Evolutionary conservation across 257 asterid genomes (phyloP).

Genomic region (Voacanga thouarsii): DNA sequence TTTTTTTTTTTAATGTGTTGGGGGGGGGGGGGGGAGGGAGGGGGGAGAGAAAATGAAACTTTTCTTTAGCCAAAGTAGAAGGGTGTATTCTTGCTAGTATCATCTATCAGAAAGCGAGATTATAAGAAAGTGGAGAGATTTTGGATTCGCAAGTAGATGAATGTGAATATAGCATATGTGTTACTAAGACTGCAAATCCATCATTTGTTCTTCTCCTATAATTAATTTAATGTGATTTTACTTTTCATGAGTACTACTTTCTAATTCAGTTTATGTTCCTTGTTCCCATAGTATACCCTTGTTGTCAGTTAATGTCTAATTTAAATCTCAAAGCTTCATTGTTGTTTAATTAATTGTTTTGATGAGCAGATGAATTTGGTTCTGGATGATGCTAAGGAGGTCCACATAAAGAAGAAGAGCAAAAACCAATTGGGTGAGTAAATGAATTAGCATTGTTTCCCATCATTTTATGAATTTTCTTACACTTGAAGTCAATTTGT

Average conservation of each 20-base stretch:
- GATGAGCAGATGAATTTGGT: conserved; percentile 60
- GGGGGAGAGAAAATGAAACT: not conserved
- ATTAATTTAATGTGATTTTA: too few species aligned
- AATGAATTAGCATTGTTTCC: not conserved
- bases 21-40: too few species aligned
- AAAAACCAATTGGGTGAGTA: conserved; percentile 49
- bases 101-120: not conserved
- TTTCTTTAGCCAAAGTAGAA: not conserved
- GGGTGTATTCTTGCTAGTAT: too few species aligned
- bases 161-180: too few species aligned
- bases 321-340: not conserved
- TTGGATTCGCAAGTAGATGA: too few species aligned
- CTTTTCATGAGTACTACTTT: too few species aligned
- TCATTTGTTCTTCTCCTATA: too few species aligned
- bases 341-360: conserved; percentile 33
- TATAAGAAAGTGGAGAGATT: not conserved
- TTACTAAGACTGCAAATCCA: too few species aligned
- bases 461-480: not conserved
- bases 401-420: conserved; percentile 51
- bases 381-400: conserved; percentile 64
- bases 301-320: not conserved
- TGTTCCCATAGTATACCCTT: not conserved
- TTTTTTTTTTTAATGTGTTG: too few species aligned
- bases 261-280: too few species aligned
- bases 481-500: not conserved